These are phyloP conservation scores for Rhizopogon vesiculosus DNA, from an alignment of 768 basidiomycete genomes.

Conservation along the genomic window DNA sequence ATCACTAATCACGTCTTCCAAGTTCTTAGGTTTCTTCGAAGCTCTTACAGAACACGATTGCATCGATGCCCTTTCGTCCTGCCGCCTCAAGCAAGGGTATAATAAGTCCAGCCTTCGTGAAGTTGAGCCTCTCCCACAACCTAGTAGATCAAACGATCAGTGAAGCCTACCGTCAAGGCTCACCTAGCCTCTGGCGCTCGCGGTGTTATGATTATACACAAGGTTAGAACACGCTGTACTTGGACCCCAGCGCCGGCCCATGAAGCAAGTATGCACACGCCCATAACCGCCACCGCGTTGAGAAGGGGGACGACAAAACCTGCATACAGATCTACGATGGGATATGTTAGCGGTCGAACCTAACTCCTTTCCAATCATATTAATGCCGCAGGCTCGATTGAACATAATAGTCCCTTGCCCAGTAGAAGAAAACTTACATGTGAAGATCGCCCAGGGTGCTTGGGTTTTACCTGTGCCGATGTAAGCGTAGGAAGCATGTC, in stretches of 20 bases:
- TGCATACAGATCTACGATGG: slow-evolving; percentile 67
- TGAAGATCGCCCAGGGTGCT: slow-evolving; percentile 86
- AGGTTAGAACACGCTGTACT: slow-evolving; percentile 84
- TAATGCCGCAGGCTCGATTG: background rate
- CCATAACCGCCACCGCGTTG: slow-evolving; percentile 70
- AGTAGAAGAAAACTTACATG: slow-evolving; percentile 55
- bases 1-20: background rate
- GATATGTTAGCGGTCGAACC: background rate
- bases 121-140: slow-evolving; percentile 83
- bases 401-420: background rate
- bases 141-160: slow-evolving; percentile 25
- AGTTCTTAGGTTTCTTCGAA: slow-evolving; percentile 39
- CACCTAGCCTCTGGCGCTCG: slow-evolving; percentile 52
- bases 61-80: slow-evolving; percentile 73
- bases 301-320: slow-evolving; percentile 72
- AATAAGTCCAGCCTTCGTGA: slow-evolving; percentile 73
- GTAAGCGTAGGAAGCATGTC: slow-evolving; percentile 1
- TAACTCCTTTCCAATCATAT: background rate
- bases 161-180: slow-evolving; percentile 12
- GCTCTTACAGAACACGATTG: slow-evolving; percentile 78
- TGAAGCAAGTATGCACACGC: slow-evolving; percentile 67
- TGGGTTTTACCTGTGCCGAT: slow-evolving; percentile 62
- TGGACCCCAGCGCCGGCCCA: slow-evolving; percentile 73
- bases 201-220: slow-evolving; percentile 81
- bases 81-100: slow-evolving; percentile 63